phyloP scores from a whole-genome alignment of 2,329 filamentous ascomycete species.

The Exophiala calicioides region DNA sequence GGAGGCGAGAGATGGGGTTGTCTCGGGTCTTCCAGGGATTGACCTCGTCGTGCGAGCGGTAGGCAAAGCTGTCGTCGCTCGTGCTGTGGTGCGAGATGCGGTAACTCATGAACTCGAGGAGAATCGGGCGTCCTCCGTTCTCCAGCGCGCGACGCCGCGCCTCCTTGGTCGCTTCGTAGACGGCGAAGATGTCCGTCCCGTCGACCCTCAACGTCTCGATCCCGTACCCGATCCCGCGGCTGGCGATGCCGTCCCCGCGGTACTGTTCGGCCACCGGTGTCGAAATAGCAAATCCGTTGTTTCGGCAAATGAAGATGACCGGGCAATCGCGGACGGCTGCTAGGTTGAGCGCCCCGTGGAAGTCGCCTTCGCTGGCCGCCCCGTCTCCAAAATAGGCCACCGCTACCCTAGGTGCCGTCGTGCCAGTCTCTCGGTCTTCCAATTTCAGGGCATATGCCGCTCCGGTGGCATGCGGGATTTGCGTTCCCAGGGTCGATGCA shows the following conservation, averaged over 20 bases:
- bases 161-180: constrained; percentile 74
- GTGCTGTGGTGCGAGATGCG: constrained; percentile 96
- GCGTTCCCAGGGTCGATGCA: constrained; percentile 80
- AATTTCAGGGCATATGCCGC: constrained; percentile 86
- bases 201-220: constrained; percentile 90
- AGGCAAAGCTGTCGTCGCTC: constrained; percentile 93
- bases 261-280: constrained; percentile 90
- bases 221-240: constrained; percentile 81
- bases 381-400: constrained; percentile 89
- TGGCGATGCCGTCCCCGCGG: constrained; percentile 85
- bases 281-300: constrained; percentile 89
- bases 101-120: constrained; percentile 96
- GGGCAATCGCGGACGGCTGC: constrained; percentile 83
- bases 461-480: constrained; percentile 83
- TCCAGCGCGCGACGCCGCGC: constrained; percentile 77
- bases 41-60: constrained; percentile 87
- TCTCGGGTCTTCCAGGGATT: constrained; percentile 90
- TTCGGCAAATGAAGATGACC: constrained; percentile 85
- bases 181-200: constrained; percentile 89
- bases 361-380: constrained; percentile 86
- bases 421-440: constrained; percentile 71
- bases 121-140: constrained; percentile 75
- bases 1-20: constrained; percentile 78
- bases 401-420: constrained; percentile 66
- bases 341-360: constrained; percentile 87